Conservation (phyloP, 2,329 filamentous ascomycete genomes). For the Sclerotinia sclerotiorum region DNA sequence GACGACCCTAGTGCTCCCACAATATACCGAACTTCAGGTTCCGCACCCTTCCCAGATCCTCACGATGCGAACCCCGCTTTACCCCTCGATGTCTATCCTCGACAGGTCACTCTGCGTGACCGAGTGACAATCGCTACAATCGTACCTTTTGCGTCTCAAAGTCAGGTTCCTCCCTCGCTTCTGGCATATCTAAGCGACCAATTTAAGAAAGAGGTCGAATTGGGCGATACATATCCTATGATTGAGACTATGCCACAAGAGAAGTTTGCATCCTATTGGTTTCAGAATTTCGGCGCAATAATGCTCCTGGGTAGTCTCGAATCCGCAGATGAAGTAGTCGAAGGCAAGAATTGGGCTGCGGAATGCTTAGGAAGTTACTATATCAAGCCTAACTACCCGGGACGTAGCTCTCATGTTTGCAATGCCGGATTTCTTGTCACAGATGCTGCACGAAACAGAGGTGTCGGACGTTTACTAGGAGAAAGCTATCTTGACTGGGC, state of each 20-base stretch:
- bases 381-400: constrained; percentile 73
- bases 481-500: constrained; percentile 59
- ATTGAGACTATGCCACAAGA: constrained; percentile 60
- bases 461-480: constrained; percentile 56
- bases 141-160: constrained; percentile 62
- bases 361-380: constrained; percentile 70
- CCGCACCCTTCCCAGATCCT: constrained; percentile 50
- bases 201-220: constrained; percentile 70
- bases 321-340: constrained; percentile 49
- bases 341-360: constrained; percentile 61
- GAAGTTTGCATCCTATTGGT: constrained; percentile 69
- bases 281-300: constrained; percentile 69
- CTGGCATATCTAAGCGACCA: constrained; percentile 64
- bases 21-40: constrained; percentile 56
- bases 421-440: constrained; percentile 63
- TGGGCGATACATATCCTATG: constrained; percentile 73
- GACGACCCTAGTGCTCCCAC: constrained; percentile 58
- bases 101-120: constrained; percentile 65
- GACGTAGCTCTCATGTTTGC: constrained; percentile 71
- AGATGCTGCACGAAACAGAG: constrained; percentile 54
- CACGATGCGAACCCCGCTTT: constrained; percentile 51
- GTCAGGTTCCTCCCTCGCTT: constrained; percentile 60
- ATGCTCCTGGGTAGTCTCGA: constrained; percentile 67
- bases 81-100: constrained; percentile 51
- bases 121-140: constrained; percentile 66